Evolutionary conservation across 257 asterid genomes (phyloP).

Genomic region (Vinca minor): DNA sequence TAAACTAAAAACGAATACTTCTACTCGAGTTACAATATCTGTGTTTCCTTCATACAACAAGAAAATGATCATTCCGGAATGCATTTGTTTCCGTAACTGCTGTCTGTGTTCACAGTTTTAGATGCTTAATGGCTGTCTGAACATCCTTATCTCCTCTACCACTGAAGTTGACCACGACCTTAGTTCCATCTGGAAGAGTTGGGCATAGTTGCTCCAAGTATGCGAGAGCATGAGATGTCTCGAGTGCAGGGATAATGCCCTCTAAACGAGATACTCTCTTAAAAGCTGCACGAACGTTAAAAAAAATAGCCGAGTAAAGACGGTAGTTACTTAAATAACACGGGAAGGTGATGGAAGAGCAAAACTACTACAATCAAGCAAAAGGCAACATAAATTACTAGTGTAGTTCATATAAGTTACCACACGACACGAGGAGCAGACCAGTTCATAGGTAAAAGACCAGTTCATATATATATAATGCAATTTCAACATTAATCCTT

Average conservation of each 20-base stretch:
- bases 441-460: background rate
- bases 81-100: background rate
- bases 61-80: background rate
- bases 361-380: background rate
- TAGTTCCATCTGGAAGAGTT: slow-evolving; percentile 53
- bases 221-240: slow-evolving; percentile 93
- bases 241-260: slow-evolving; percentile 90
- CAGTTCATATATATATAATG: slow-evolving; percentile 7
- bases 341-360: background rate
- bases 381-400: background rate
- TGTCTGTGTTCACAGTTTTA: slow-evolving; percentile 33
- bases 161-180: slow-evolving; percentile 84
- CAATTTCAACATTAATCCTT: slow-evolving; percentile 9
- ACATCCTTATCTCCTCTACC: slow-evolving; percentile 98
- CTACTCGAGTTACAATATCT: background rate
- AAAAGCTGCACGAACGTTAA: slow-evolving; percentile 52
- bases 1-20: background rate
- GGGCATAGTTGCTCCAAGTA: slow-evolving; percentile 87
- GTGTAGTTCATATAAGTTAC: background rate
- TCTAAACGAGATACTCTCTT: slow-evolving; percentile 72
- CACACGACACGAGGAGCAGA: background rate
- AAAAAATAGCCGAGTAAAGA: background rate
- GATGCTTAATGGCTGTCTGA: slow-evolving; percentile 60
- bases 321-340: background rate
- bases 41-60: slow-evolving; percentile 9